Evolutionary conservation across 352 stramenopile species (phyloP).

Genomic region (Globisporangium splendens): DNA sequence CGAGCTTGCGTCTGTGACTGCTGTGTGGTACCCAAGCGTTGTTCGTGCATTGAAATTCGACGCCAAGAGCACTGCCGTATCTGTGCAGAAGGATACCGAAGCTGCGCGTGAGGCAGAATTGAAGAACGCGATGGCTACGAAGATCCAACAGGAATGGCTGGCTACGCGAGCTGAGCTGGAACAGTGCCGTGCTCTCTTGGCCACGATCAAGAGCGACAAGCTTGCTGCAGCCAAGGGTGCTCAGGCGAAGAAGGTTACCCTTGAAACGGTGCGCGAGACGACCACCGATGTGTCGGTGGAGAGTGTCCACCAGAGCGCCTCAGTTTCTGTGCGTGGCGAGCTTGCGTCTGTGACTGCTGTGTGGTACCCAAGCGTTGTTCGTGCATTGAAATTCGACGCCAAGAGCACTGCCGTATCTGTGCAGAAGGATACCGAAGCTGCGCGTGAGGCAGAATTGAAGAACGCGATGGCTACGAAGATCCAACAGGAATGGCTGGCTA

Average conservation of each 20-base stretch:
- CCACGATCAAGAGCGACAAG: background rate
- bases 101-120: background rate
- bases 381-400: slow-evolving; percentile 3
- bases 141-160: background rate
- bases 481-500: background rate
- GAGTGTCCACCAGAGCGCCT: background rate
- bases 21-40: background rate
- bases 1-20: background rate
- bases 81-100: background rate
- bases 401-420: too few relatives aligned
- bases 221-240: too few relatives aligned
- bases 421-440: background rate
- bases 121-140: slow-evolving; percentile 3
- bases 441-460: slow-evolving; percentile 2
- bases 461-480: background rate
- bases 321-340: background rate
- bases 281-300: background rate
- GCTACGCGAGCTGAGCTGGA: background rate
- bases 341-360: background rate
- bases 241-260: background rate
- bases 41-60: slow-evolving; percentile 4
- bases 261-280: background rate
- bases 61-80: too few relatives aligned
- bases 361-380: background rate
- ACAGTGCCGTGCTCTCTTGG: background rate